Percentiles rank a stretch among this genome's conserved stretches.
Conservation (phyloP, 306 rosid species). For the Lablab purpureus region DNA sequence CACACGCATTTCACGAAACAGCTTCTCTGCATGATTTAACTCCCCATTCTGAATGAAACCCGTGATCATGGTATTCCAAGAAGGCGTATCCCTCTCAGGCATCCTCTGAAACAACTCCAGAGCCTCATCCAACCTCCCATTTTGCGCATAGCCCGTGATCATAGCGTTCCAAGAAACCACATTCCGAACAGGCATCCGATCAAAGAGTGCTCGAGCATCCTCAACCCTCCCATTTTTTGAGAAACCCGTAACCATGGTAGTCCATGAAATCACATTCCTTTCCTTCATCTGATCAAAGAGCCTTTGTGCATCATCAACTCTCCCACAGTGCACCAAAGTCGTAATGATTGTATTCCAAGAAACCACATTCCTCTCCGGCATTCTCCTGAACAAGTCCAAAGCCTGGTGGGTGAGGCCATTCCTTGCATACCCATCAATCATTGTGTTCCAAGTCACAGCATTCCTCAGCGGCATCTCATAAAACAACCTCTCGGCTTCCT, state of each 20-base stretch:
- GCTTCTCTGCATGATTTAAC: constrained; percentile 48
- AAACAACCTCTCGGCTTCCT: constrained; percentile 58
- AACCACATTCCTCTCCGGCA: constrained; percentile 58
- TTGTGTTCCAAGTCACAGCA: constrained; percentile 58
- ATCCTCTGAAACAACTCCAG: constrained; percentile 53
- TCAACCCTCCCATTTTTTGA: constrained; percentile 51
- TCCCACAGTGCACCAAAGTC: constrained; percentile 52
- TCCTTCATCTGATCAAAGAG: constrained; percentile 51
- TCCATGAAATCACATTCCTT: constrained; percentile 63
- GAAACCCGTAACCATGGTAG: constrained; percentile 56
- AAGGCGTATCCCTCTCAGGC: constrained; percentile 59
- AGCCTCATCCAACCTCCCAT: constrained; percentile 56
- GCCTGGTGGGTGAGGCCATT: constrained; percentile 47
- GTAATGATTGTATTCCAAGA: constrained; percentile 55
- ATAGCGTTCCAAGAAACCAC: constrained; percentile 57
- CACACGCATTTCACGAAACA: constrained; percentile 52
- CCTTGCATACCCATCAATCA: constrained; percentile 61
- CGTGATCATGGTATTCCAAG: constrained; percentile 61
- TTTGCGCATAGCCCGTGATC: constrained; percentile 53
- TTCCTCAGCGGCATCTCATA: constrained; percentile 51
- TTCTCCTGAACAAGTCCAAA: constrained; percentile 51
- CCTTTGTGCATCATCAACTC: constrained; percentile 48
- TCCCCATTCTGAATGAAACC: constrained; percentile 55
- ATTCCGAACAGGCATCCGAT: constrained; percentile 54
- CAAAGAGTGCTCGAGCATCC: constrained; percentile 54